Percentiles rank a stretch among this genome's conserved stretches.
Evolutionary conservation across 2,329 filamentous ascomycete species (phyloP).

Genomic region (Zasmidium citrigriseum): DNA sequence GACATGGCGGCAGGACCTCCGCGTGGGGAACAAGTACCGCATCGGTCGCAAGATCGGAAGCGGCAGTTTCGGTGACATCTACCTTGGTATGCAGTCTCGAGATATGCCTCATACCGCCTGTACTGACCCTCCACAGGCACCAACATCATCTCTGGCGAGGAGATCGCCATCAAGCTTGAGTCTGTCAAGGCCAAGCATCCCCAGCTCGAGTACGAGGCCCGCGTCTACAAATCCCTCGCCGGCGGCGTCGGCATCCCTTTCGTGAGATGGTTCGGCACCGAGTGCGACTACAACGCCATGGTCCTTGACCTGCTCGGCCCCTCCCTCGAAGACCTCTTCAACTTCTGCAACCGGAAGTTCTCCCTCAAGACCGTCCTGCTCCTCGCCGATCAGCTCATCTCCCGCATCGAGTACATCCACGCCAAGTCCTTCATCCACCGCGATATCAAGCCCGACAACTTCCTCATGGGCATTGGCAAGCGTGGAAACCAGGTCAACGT

Average conservation of each 20-base stretch:
- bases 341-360: conserved; percentile 99
- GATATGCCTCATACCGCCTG: neutral
- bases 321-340: conserved; percentile 96
- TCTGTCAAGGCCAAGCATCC: conserved; percentile 99
- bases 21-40: conserved; percentile 99
- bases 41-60: conserved; percentile 99
- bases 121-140: conserved; percentile 61
- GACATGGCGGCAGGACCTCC: conserved; percentile 72
- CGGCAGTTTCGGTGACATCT: conserved; percentile 97
- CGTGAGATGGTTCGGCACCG: conserved; percentile 98
- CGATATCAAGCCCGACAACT: conserved; percentile 99
- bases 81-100: conserved; percentile 64
- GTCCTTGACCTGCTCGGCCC: conserved; percentile 95
- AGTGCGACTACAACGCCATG: conserved; percentile 99
- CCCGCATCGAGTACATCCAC: conserved; percentile 98
- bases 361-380: conserved; percentile 97
- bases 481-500: conserved; percentile 99
- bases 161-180: conserved; percentile 99
- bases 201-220: conserved; percentile 97
- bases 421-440: conserved; percentile 99
- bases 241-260: conserved; percentile 98
- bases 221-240: conserved; percentile 85
- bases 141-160: conserved; percentile 99
- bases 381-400: conserved; percentile 96
- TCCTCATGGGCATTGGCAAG: conserved; percentile 98